Evolutionary conservation across 1,139 yeast genomes (phyloP), one percentile per base, ranked within the genome.

Genomic region (Yamadazyma epiphylla): DNA sequence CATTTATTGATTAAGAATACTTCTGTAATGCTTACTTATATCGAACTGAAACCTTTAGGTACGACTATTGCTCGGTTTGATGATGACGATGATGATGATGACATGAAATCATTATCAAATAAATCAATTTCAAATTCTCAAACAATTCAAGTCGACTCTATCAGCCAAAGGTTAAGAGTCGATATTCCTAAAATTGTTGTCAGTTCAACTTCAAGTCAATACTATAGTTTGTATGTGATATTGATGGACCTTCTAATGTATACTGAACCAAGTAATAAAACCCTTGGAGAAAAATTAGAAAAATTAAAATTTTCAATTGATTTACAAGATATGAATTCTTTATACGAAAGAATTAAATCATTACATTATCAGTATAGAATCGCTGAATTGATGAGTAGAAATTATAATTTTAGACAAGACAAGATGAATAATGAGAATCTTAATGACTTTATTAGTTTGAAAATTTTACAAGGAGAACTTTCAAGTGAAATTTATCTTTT

Each of bases 161-260:
- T 10, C 10, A 17, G 20, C 10, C 37, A 41, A 13, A 48, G 49
- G 14, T 42, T 69, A 14, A 44, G 53, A 21, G 55, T 68, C 16
- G 73, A 67, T 43, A 57, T 65, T 29, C 75, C 75, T 3, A 55
- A 59, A 29, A 53, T 67, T 25, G 51, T 58, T 9, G 51, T 68
- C 20, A 51, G 63, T 14, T 65, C 70, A 6, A 67, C 74, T 3
- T 60, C 73, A 2, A 48, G 55, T 28, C 75, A 69, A 38, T 69
- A 68, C 36, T 60, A 61, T 35, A 53, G 70, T 0, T 45, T 67
- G 8, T 68, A 63, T 35, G 49, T 55, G 17, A 65, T 66, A 5
- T 41, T 63, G 1, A 43, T 57, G 31, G 58, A 60, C 32, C 46
- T 68, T 13, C 43, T 69, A 20, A 52, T 67, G 29, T 68, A 68